Base-by-base conservation (phyloP, 2,329 filamentous ascomycete species). In the Nothomitra cinnamomea region DNA sequence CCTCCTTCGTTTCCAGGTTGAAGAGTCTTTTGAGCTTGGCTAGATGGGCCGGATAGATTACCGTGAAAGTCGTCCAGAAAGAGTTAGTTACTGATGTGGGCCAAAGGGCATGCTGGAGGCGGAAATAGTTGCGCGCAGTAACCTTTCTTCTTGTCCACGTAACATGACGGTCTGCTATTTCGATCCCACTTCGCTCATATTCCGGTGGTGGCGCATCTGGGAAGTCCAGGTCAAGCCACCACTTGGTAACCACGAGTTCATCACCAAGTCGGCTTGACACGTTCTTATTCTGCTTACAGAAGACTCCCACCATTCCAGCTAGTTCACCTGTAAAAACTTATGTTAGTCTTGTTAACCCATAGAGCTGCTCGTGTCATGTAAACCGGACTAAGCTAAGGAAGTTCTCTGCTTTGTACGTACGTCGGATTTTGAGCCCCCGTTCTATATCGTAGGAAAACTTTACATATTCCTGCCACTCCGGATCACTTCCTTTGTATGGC, bases 391-490 rank as follows among this genome's bases (percentile, higher is more conserved):
- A 41, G 15, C 8, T 42, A 51, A 22, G 24, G 28, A 24, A 36
- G 45, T 8, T 17, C 40, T 43, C 19, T 21, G 35, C 10, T n/a
- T 10, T 43, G 15, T 13, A 51, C 60, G 45, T 58, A 66, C 66
- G 55, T 55, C 67, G 65, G 54, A 73, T 66, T 42, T 64, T 66
- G 40, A 65, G 61, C 17, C 68, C 61, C 54, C 67, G 63, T 28
- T 64, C 51, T 24, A 63, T 62, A 58, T 76, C 69, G n/a, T 63
- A 65, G 5, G 69, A 64, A 15, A 75, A 58, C 51, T 67, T 69
- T 47, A 68, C 61, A 54, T 73, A 76, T 53, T 70, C 71, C 59
- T 74, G 69, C 73, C 72, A 75, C 57, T 76, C 73, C 2, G 72
- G 72, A 64, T 76, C 73, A n/a, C 67, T 70, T 22, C 69, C 71